Evolutionary conservation across 1,139 yeast genomes (phyloP).

Genomic region (Geotrichum klebahnii): DNA sequence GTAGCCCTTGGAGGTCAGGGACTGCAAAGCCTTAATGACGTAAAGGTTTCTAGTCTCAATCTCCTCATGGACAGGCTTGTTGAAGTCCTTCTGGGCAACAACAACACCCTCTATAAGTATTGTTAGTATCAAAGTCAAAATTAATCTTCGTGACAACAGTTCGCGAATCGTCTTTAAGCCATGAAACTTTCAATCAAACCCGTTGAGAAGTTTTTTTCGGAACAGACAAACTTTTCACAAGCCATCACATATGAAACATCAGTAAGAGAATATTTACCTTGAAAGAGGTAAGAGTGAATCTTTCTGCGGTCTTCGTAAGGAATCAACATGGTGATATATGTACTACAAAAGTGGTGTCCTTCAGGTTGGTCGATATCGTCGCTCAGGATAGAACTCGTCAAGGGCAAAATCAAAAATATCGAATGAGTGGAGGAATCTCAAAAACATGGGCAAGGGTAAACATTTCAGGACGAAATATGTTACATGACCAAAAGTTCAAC

Average conservation of each 20-base stretch:
- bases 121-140: conserved; percentile 8
- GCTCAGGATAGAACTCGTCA: conserved; percentile 17
- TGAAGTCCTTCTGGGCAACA: conserved; percentile 98
- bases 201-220: background rate
- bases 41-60: conserved; percentile 95
- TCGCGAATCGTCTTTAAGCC: too few relatives aligned
- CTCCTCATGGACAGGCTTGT: conserved; percentile 97
- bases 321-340: conserved; percentile 75
- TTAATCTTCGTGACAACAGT: too few relatives aligned
- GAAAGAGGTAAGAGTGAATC: conserved; percentile 98
- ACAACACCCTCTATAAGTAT: conserved; percentile 80
- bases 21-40: conserved; percentile 99
- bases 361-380: conserved; percentile 16
- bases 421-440: conserved; percentile 3
- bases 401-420: conserved; percentile 8
- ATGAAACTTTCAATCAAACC: background rate
- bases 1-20: conserved; percentile 97
- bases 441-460: conserved; percentile 7
- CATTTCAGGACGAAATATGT: background rate
- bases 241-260: background rate
- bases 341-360: conserved; percentile 16
- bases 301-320: conserved; percentile 99
- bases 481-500: background rate
- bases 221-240: conserved; percentile 3
- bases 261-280: conserved; percentile 59